These are phyloP conservation scores for Tilletia setariae DNA, from an alignment of 1,284 basidiomycete genomes.

Conservation along the genomic window DNA sequence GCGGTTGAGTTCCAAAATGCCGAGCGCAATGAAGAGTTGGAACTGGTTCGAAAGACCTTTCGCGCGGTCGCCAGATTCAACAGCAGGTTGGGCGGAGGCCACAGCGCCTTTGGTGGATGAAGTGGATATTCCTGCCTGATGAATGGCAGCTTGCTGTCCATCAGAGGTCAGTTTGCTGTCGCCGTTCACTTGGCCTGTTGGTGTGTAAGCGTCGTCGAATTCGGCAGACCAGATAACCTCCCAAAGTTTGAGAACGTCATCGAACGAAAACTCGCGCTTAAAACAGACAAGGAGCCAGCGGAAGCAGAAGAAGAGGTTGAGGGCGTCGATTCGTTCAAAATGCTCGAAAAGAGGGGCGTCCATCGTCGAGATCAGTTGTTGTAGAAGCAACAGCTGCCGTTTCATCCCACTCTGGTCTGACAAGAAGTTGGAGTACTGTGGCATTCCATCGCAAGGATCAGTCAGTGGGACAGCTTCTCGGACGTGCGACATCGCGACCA, in stretches of 20 bases:
- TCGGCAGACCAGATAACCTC: conserved; percentile 59
- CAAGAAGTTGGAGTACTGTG: conserved; percentile 83
- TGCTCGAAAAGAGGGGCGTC: conserved; percentile 68
- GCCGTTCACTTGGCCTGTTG: not conserved
- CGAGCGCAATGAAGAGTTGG: conserved; percentile 89
- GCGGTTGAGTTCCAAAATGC: conserved; percentile 86
- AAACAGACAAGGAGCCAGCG: conserved; percentile 65
- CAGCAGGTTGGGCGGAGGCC: not conserved
- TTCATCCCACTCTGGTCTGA: conserved; percentile 99
- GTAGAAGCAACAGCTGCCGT: conserved; percentile 79
- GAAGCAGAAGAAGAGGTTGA: conserved; percentile 98
- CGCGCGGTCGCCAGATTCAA: not conserved
- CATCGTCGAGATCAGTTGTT: conserved; percentile 85
- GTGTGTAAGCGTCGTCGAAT: conserved; percentile 6
- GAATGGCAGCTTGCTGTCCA: not conserved
- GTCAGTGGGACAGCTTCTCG: no score
- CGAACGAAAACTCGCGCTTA: conserved; percentile 91
- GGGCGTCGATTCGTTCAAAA: conserved; percentile 77
- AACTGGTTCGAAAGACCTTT: conserved; percentile 58
- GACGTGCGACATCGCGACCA: not conserved
- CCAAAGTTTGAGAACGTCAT: conserved; percentile 84
- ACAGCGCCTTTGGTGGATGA: not conserved
- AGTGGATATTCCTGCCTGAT: not conserved
- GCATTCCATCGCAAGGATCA: not conserved
- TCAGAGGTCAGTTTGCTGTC: not conserved